Base-by-base conservation (phyloP, 75 land plant genomes). In the Sequoiadendron giganteum region DNA sequence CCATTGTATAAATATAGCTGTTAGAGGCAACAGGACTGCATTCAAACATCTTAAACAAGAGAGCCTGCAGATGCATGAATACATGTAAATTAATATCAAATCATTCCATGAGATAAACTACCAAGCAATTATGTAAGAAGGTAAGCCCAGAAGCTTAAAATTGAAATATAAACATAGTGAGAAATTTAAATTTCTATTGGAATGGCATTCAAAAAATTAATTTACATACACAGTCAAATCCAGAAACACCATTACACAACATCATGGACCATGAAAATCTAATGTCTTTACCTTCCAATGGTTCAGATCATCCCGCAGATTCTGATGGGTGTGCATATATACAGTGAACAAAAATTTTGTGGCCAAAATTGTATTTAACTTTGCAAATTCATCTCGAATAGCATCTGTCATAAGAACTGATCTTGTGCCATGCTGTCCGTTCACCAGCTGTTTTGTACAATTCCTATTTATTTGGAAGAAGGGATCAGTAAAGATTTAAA, bases 291-390 rank as follows among this genome's bases (percentile, higher is more conserved):
- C 90, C 90, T 90, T 90, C 90, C 90, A 90, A 38, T 32, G 90
- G n/a, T 34, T 40, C 36, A 90, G 58, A 65, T 90, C 90, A n/a
- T 90, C 90, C 25, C 89, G 90, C 30, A 89, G 90, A 83, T 85
- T 89, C 30, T 48, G 55, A 65, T 89, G 90, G 18, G 89, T 89
- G 61, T 89, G 80, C 73, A 89, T 54, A 65, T 89, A 89, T n/a
- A 89, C 85, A 21, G 38, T 89, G 42, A 89, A 88, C 61, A 89
- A 47, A 83, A 89, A 89, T 8, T 89, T 65, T 42, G 83, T 86
- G 40, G 89, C 48, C 39, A 89, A 83, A 43, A 70, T 43, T 73
- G 52, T 81, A 52, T 78, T 89, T 40, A 86, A 55, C 34, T 87
- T 86, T 61, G 90, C 72, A 89, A 89, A 84, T 40, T 87, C 90